Conservation (phyloP, 345 rosid species). For the Acer negundo region DNA sequence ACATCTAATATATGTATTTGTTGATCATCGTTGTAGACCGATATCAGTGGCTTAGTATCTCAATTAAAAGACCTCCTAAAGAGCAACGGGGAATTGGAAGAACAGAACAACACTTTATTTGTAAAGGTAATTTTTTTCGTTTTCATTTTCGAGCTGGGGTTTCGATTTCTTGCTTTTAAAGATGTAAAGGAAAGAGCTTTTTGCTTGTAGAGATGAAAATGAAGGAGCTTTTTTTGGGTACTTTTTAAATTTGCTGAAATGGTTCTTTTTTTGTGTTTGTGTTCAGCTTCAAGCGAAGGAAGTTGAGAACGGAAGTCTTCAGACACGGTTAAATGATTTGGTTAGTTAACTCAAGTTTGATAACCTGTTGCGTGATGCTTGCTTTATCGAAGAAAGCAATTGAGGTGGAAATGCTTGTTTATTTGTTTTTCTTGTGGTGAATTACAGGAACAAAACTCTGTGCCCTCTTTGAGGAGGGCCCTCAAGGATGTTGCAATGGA, state of each 20-base stretch:
- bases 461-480: slow-evolving; percentile 93
- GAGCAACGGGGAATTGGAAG: slow-evolving; percentile 74
- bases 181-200: background rate
- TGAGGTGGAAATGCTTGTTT: background rate
- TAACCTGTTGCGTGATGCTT: background rate
- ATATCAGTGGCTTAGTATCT: slow-evolving; percentile 82
- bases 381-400: background rate
- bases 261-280: slow-evolving; percentile 10
- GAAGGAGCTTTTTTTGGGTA: background rate
- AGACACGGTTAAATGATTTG: slow-evolving; percentile 62
- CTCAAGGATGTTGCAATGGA: slow-evolving; percentile 96
- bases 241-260: slow-evolving; percentile 20
- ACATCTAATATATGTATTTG: background rate
- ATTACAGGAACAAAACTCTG: slow-evolving; percentile 76
- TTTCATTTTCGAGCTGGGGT: background rate
- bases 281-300: slow-evolving; percentile 69
- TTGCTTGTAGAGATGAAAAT: background rate
- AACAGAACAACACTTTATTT: slow-evolving; percentile 53
- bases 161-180: background rate
- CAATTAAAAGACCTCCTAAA: slow-evolving; percentile 78
- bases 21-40: slow-evolving; percentile 52
- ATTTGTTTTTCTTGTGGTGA: slow-evolving; percentile 13
- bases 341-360: slow-evolving; percentile 35
- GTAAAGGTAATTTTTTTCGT: slow-evolving; percentile 39
- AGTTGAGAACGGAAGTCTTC: slow-evolving; percentile 54